phyloP scores from a whole-genome alignment of 2,329 filamentous ascomycete genomes.

The Aspergillus fructus region DNA sequence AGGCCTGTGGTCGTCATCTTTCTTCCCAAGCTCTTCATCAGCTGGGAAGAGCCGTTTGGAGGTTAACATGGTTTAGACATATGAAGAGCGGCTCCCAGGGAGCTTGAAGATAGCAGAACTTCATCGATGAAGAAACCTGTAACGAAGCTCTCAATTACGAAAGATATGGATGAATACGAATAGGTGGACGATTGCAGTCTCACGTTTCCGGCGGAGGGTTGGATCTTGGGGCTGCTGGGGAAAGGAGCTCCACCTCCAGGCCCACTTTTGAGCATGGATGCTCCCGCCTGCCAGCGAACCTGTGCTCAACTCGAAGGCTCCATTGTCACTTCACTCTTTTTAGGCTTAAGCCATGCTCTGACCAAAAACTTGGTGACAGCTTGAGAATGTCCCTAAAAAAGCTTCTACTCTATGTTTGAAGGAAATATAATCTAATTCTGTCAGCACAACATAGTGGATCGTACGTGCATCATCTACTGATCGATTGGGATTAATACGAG shows the following conservation, averaged over 20 bases:
- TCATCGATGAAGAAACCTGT: slow-evolving; percentile 12
- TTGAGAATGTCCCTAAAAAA: background rate
- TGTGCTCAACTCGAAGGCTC: background rate
- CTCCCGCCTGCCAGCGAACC: no score
- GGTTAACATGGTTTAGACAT: slow-evolving; percentile 35
- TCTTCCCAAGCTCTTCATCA: slow-evolving; percentile 65
- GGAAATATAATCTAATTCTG: no score
- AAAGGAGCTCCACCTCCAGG: background rate
- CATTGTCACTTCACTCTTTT: background rate
- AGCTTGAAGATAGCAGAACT: slow-evolving; percentile 15
- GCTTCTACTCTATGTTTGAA: background rate
- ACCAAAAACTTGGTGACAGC: background rate
- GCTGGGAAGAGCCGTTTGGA: slow-evolving; percentile 46
- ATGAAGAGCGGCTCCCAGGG: slow-evolving; percentile 21
- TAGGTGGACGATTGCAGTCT: background rate
- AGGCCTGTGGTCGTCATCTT: slow-evolving; percentile 60
- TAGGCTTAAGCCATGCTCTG: background rate
- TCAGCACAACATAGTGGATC: no score
- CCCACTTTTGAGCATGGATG: background rate
- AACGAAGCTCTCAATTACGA: background rate
- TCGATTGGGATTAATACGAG: no score
- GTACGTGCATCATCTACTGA: no score
- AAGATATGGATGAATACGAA: background rate
- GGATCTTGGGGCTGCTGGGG: background rate
- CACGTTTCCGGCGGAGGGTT: background rate